These are phyloP conservation scores for Phytopythium montanum DNA, from an alignment of 352 stramenopile species.

Conservation along the genomic window DNA sequence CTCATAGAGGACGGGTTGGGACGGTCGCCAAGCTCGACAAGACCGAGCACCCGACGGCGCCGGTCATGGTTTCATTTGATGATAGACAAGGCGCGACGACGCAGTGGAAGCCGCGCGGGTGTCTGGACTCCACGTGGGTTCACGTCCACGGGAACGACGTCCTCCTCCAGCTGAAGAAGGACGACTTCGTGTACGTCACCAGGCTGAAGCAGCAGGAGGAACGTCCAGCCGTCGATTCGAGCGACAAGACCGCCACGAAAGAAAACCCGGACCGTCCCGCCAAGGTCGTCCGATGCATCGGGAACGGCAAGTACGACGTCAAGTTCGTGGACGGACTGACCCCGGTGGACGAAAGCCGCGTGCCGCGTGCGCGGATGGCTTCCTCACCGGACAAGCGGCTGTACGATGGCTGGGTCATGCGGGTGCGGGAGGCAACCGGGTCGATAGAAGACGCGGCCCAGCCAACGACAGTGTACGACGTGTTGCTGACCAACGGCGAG, in stretches of 20 bases:
- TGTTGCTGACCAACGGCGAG: slow-evolving; percentile 40
- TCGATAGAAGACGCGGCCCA: not conserved
- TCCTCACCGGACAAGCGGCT: not conserved
- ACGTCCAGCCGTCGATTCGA: not conserved
- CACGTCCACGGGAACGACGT: slow-evolving; percentile 24
- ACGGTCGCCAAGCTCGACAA: slow-evolving; percentile 26
- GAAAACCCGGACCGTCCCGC: not conserved
- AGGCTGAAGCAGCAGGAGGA: slow-evolving; percentile 10
- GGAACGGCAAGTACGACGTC: slow-evolving; percentile 7
- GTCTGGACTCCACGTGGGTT: slow-evolving; percentile 33
- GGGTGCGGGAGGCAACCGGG: not conserved
- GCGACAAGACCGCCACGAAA: not conserved
- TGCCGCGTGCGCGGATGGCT: not conserved
- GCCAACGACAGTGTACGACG: slow-evolving; percentile 21
- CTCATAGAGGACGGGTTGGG: slow-evolving; percentile 24
- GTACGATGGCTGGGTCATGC: not conserved
- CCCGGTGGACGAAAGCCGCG: not conserved
- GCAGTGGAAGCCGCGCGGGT: slow-evolving; percentile 27
- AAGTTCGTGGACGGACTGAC: not conserved
- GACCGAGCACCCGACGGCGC: slow-evolving; percentile 12
- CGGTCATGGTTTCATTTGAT: slow-evolving; percentile 30
- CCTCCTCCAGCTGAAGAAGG: slow-evolving; percentile 26
- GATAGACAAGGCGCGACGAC: slow-evolving; percentile 22
- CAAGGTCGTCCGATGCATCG: slow-evolving; percentile 8
- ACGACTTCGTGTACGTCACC: slow-evolving; percentile 45